Conservation (phyloP, 2,329 filamentous ascomycete genomes). For the Colletotrichum limetticola region DNA sequence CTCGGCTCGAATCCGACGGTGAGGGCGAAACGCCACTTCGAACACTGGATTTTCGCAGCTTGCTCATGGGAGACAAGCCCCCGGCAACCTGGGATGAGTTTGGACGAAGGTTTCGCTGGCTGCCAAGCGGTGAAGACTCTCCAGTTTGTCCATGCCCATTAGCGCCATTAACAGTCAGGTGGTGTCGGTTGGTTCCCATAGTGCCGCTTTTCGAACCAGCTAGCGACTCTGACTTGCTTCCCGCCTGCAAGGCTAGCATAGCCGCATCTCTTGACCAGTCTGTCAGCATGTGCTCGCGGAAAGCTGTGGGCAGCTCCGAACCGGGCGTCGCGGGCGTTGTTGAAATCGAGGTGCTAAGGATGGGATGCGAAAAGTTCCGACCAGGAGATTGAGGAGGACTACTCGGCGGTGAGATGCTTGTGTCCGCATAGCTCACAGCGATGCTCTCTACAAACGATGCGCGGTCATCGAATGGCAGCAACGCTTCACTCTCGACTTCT, state of each 20-base stretch:
- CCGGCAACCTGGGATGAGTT: slow-evolving; percentile 51
- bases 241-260: slow-evolving; percentile 74
- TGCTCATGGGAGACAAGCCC: slow-evolving; percentile 48
- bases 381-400: slow-evolving; percentile 79
- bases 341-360: slow-evolving; percentile 62
- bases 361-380: slow-evolving; percentile 70
- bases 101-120: slow-evolving; percentile 61
- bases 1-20: slow-evolving; percentile 55
- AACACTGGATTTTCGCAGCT: slow-evolving; percentile 64
- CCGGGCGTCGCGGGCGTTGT: slow-evolving; percentile 52
- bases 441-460: slow-evolving; percentile 79
- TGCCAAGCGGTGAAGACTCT: slow-evolving; percentile 61
- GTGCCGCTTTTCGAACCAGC: slow-evolving; percentile 79
- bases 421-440: slow-evolving; percentile 74
- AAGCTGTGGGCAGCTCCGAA: slow-evolving; percentile 70
- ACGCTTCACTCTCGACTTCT: slow-evolving; percentile 69
- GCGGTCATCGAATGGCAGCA: slow-evolving; percentile 82
- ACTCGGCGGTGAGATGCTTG: slow-evolving; percentile 69
- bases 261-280: slow-evolving; percentile 85
- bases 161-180: slow-evolving; percentile 65
- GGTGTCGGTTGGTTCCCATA: slow-evolving; percentile 61
- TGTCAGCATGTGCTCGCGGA: slow-evolving; percentile 80
- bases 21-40: slow-evolving; percentile 62
- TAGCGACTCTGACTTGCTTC: slow-evolving; percentile 78
- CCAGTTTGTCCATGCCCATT: slow-evolving; percentile 52